A percentile compares a stretch with the other conserved stretches of the same genome.
phyloP scores from a whole-genome alignment of 352 stramenopile genomes.

The Phytophthora quininea region DNA sequence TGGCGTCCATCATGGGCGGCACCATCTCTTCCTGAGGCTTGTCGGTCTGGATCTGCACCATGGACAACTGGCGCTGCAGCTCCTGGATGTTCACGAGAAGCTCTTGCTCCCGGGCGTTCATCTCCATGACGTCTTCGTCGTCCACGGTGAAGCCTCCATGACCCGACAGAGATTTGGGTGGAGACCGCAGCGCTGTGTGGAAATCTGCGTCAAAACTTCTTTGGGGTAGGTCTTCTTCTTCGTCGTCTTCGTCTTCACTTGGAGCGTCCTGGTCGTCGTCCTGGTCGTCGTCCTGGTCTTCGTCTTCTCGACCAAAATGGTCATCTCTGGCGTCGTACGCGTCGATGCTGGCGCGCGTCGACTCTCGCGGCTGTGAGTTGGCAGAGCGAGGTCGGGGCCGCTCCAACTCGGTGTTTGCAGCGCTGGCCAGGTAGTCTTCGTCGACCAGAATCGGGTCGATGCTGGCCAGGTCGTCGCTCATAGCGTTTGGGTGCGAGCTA shows the following conservation, averaged over 20 bases:
- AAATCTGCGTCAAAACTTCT: conserved; percentile 10
- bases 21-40: conserved; percentile 80
- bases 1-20: conserved; percentile 61
- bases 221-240: conserved; percentile 12
- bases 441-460: conserved; percentile 35
- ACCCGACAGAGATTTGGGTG: conserved; percentile 27
- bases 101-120: conserved; percentile 87
- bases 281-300: conserved; percentile 30
- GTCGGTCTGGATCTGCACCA: conserved; percentile 86
- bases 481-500: neutral
- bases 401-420: conserved; percentile 21
- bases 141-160: conserved; percentile 42
- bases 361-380: conserved; percentile 13
- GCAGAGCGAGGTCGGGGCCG: conserved; percentile 1
- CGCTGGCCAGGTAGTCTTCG: conserved; percentile 33
- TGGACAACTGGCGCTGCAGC: conserved; percentile 87
- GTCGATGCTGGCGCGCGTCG: conserved; percentile 37
- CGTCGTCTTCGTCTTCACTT: conserved; percentile 18
- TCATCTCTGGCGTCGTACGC: conserved; percentile 37
- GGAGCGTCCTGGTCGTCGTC: conserved; percentile 21
- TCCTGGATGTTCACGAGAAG: conserved; percentile 93
- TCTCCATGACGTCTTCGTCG: conserved; percentile 71
- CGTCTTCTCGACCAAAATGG: conserved; percentile 22
- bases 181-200: conserved; percentile 27
- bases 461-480: conserved; percentile 34